Base-by-base conservation (phyloP, 495 filamentous ascomycete species). In the Aspergillus conjunctus region DNA sequence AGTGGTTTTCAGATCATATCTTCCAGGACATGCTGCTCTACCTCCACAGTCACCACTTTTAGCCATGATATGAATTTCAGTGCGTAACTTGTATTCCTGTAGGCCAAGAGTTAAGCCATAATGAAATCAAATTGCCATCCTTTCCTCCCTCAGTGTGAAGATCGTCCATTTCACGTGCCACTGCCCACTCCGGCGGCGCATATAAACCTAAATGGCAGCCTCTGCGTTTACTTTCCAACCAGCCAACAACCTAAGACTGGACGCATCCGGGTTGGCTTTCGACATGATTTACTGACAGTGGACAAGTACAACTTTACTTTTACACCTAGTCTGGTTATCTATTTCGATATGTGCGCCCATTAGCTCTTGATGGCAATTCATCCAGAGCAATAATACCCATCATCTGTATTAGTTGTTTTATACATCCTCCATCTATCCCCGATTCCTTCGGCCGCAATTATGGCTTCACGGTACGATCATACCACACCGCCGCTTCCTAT, bases 401-500 rank as follows among this genome's bases (percentile, higher is more conserved):
- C 45, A 51, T 32, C 37, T 22, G 26, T 30, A 1, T 22, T 41
- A 21, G 5, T 21, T 54, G 26, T 4, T 20, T 30, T 5, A 30
- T 53, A 51, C 30, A 37, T 41, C 39, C 15, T 56, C 54, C 9
- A 1, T 11, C 33, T 8, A 5, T 45, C 37, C 51, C 59, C n/a
- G 22, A 7, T 20, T 46, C 51, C 39, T 54, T 34, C 53, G 20
- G 22, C 51, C 31, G 33, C 49, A 39, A 51, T 57, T 50, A 77
- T 72, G 68, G 68, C 71, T 60, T 73, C 68, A 67, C 69, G 66
- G 72, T 73, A 66, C 53, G 52, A 49, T 45, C 30, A 54, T 51
- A 12, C 31, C 31, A n/a, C 18, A 17, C 48, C 9, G 26, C 7
- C 43, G 7, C 20, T n/a, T 57, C 21, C 26, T 18, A 39, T 10